Evolutionary conservation across 192 early-diverging fungal species (phyloP), one percentile per base, ranked within the genome.

Genomic region (Backusella morwellensis): DNA sequence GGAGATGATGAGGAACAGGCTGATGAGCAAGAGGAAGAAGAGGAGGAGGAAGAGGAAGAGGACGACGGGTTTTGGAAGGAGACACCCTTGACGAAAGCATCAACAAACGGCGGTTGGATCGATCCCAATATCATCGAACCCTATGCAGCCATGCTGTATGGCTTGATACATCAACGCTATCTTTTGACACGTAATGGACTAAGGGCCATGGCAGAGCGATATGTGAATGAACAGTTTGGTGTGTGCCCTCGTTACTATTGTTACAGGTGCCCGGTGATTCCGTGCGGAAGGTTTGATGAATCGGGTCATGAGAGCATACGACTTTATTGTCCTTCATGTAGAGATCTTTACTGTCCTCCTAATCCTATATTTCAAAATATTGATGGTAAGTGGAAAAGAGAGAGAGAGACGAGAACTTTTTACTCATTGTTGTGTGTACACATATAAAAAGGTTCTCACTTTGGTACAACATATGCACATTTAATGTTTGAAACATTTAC

Each of bases 381-480:
- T 70, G 92, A 93, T 78, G 94, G 88, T 91, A 86, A 68, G 69
- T 36, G 5, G 38, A 80, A 63, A 41, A 35, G 38, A 68, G 9
- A n/a, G 6, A 14, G 12, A 19, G 26, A 26, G 9, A 12, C 11
- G 1, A 26, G 1, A 2, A 1, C 7, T 17, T 4, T 50, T 35
- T 21, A 50, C 23, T 52, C 3, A 36, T 38, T 32, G 32, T 3
- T 32, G 32, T 32, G 11, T 63, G 9, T 8, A 63, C 14, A 59
- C 0, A 69, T 36, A 15, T 11, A 17, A 72, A n/a, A 77, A 89
- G 95, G 98, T 47, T 94, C 96, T 40, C 94, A 91, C 81, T 99
- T 99, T 87, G 97, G 97, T 47, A 95, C 98, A n/a, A 97, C 97
- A 1, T 97, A 98, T 80, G 91, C 95, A 19, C 93, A 96, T 78